Evolutionary conservation across 2,329 filamentous ascomycete genomes (phyloP).

Genomic region (Calonectria pseudoreteaudii): DNA sequence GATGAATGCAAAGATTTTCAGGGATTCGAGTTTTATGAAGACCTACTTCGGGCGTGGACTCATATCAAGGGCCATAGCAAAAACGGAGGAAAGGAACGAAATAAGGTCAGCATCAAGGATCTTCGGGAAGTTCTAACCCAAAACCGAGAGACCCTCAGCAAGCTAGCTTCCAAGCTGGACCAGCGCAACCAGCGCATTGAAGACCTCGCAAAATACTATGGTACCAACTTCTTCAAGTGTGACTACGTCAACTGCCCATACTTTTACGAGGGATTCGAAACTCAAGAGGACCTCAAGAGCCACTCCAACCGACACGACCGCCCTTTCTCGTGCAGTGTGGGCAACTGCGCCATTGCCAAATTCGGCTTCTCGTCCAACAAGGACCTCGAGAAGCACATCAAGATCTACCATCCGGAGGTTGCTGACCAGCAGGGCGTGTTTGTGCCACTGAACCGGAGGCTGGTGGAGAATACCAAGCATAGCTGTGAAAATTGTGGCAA

Average conservation of each 20-base stretch:
- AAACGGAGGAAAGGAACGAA: neutral
- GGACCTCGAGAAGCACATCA: conserved; percentile 47
- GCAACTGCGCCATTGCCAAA: conserved; percentile 47
- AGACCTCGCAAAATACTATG: conserved; percentile 48
- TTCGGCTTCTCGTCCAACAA: conserved; percentile 55
- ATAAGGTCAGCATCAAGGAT: conserved; percentile 19
- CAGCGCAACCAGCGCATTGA: conserved; percentile 32
- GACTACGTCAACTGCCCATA: conserved; percentile 52
- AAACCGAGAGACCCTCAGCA: conserved; percentile 38
- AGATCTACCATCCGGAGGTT: conserved; percentile 14
- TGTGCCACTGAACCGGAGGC: neutral
- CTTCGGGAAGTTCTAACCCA: conserved; percentile 38
- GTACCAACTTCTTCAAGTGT: conserved; percentile 55
- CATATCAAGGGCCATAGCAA: conserved; percentile 11
- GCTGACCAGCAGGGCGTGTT: neutral
- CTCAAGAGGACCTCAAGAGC: conserved; percentile 42
- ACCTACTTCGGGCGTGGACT: neutral
- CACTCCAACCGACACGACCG: conserved; percentile 55
- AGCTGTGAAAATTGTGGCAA: conserved; percentile 50
- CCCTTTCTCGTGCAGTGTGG: conserved; percentile 51
- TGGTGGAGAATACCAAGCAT: conserved; percentile 15
- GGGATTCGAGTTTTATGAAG: neutral
- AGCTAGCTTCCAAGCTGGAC: conserved; percentile 23
- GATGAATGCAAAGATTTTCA: neutral
- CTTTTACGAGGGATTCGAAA: conserved; percentile 56